phyloP scores from a whole-genome alignment of 176 grass and related monocot genomes.

The Calamus simplicifolius region DNA sequence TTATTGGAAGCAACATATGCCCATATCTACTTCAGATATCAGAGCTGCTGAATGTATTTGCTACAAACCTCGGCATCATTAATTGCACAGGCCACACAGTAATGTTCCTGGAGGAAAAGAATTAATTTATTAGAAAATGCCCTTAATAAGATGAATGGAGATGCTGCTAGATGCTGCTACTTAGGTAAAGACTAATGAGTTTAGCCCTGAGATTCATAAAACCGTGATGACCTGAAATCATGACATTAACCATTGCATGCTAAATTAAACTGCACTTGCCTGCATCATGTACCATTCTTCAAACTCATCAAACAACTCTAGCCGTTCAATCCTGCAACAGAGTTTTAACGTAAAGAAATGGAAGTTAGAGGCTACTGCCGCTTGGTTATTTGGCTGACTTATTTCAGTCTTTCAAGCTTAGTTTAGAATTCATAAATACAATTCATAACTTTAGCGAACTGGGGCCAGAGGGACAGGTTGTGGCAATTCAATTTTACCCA shows the following conservation, averaged over 20 bases:
- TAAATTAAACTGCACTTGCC: slow-evolving; percentile 31
- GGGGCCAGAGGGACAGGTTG: too few species aligned
- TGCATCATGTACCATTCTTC: slow-evolving; percentile 99
- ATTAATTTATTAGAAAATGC: slow-evolving; percentile 1
- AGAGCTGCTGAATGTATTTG: background rate
- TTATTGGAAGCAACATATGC: too few species aligned
- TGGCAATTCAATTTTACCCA: too few species aligned
- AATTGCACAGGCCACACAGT: slow-evolving; percentile 79
- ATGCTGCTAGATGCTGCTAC: too few species aligned
- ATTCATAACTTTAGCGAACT: too few species aligned
- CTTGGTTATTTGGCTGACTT: too few species aligned
- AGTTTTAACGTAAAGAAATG: background rate
- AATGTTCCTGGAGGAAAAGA: slow-evolving; percentile 69
- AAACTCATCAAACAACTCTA: slow-evolving; percentile 97
- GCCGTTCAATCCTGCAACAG: slow-evolving; percentile 64
- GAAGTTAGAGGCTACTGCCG: background rate
- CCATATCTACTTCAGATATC: too few species aligned
- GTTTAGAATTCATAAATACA: too few species aligned
- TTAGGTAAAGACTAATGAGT: too few species aligned
- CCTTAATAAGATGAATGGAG: background rate
- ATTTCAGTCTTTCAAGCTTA: too few species aligned
- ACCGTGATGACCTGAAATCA: too few species aligned
- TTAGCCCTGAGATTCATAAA: too few species aligned
- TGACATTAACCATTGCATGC: background rate
- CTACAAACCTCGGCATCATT: slow-evolving; percentile 65